Base-by-base conservation (phyloP, 805 yeast species). In the Nakazawaea ishiwadae region DNA sequence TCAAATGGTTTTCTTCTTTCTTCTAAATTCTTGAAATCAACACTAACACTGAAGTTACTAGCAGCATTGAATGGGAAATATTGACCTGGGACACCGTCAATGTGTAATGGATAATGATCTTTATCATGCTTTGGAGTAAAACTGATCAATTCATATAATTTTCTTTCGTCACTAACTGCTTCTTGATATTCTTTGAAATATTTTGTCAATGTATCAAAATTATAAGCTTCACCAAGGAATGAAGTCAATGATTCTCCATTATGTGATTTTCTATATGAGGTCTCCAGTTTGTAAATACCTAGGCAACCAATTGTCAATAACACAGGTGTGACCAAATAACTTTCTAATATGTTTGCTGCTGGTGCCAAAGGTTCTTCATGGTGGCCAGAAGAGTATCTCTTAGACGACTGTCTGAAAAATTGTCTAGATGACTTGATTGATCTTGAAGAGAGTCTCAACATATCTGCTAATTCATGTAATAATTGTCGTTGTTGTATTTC, bases 221-320 rank as follows among this genome's bases (percentile, higher is more conserved):
- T 15, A 4, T 15, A 10, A 6, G 29, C 5, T 1, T 18, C 23
- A 9, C 11, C 37, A 23, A 41, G 18, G 9, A n/a, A 5, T 3
- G 24, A 11, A 1, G 51, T 24, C 3, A 60, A 23, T 1, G 63
- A 46, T 5, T 48, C 38, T 20, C 63, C 62, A 5, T 53, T 53
- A 42, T 75, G 73, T 44, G 67, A 68, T 46, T 63, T 65, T 53
- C 71, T 69, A 44, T 73, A 77, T 39, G 69, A 63, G 52, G 69
- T 73, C 52, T 79, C 74, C 40, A 62, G 62, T 51, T 68, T 64
- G 54, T 69, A 62, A 50, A 70, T 70, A 52, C 75, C 71, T 51
- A 65, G 65, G 16, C 71, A 60, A 3, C 50, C 47, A 6, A 48
- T 37, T 1, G 50, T 44, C n/a, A 51, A 39, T 14, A 45, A 48